Percentiles rank a stretch among this genome's conserved stretches.
These are phyloP conservation scores for Cochlearia excelsa DNA, from an alignment of 345 rosid species.

Conservation along the genomic window DNA sequence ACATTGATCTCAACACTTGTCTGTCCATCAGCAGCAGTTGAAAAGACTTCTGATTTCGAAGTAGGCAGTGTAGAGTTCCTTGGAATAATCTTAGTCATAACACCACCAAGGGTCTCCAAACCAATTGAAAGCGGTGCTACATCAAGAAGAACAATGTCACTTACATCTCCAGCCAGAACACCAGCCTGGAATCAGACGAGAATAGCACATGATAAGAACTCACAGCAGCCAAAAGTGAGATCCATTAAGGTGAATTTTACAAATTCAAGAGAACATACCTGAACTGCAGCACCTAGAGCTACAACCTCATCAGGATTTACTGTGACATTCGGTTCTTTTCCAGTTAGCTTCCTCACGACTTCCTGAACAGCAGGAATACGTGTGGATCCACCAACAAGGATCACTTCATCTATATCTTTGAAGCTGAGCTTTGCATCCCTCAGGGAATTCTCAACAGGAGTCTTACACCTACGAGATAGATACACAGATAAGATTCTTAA, in stretches of 20 bases:
- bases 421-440: constrained; percentile 87
- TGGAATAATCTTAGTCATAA: constrained; percentile 94
- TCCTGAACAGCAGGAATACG: constrained; percentile 97
- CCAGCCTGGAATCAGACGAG: constrained; percentile 59
- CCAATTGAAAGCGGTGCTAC: constrained; percentile 88
- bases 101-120: constrained; percentile 95
- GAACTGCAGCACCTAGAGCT: constrained; percentile 98
- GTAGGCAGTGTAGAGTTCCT: constrained; percentile 94
- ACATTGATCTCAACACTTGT: constrained; percentile 98
- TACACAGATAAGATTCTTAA: background rate
- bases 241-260: background rate
- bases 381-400: constrained; percentile 98
- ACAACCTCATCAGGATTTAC: constrained; percentile 99
- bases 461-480: constrained; percentile 54
- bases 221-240: background rate
- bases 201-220: constrained; percentile 3
- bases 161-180: constrained; percentile 91
- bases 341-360: constrained; percentile 83
- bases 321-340: constrained; percentile 92
- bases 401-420: constrained; percentile 87
- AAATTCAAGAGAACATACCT: constrained; percentile 45
- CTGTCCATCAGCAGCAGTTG: constrained; percentile 99
- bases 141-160: constrained; percentile 89
- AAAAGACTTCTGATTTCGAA: constrained; percentile 96
- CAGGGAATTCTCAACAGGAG: constrained; percentile 80